phyloP scores from a whole-genome alignment of 1,284 basidiomycete genomes.

The Mycosarcoma mackinlayi region DNA sequence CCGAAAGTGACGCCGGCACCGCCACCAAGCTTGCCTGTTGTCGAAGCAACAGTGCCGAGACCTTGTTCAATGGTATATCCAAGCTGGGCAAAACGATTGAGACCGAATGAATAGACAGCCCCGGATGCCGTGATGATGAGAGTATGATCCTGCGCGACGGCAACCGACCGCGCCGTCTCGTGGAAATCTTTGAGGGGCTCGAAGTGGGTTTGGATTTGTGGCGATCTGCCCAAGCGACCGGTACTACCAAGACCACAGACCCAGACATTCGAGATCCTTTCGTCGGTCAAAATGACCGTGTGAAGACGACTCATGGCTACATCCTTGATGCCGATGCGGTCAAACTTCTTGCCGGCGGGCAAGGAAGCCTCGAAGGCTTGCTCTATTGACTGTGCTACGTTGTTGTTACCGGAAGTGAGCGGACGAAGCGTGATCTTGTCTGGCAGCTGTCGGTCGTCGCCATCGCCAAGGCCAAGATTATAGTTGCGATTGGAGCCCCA shows the following conservation, averaged over 20 bases:
- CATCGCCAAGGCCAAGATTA: conserved; percentile 81
- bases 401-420: neutral
- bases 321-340: conserved; percentile 57
- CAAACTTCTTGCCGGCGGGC: conserved; percentile 55
- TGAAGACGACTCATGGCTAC: conserved; percentile 63
- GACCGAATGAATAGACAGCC: conserved; percentile 88
- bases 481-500: conserved; percentile 86
- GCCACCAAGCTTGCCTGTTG: conserved; percentile 40
- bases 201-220: conserved; percentile 81
- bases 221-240: conserved; percentile 75
- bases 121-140: conserved; percentile 83
- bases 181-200: conserved; percentile 75
- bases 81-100: conserved; percentile 78
- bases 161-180: conserved; percentile 73
- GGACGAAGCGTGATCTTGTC: conserved; percentile 77
- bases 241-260: conserved; percentile 61
- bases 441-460: conserved; percentile 81
- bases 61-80: conserved; percentile 83
- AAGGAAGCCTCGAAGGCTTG: conserved; percentile 22
- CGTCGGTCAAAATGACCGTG: conserved; percentile 60
- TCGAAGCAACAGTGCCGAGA: conserved; percentile 47
- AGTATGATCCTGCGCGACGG: conserved; percentile 93
- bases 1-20: conserved; percentile 69
- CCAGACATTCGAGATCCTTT: conserved; percentile 64
- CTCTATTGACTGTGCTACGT: conserved; percentile 15